Evolutionary conservation across 192 early-diverging fungal species (phyloP).

Genomic region (Coemansia sp.): DNA sequence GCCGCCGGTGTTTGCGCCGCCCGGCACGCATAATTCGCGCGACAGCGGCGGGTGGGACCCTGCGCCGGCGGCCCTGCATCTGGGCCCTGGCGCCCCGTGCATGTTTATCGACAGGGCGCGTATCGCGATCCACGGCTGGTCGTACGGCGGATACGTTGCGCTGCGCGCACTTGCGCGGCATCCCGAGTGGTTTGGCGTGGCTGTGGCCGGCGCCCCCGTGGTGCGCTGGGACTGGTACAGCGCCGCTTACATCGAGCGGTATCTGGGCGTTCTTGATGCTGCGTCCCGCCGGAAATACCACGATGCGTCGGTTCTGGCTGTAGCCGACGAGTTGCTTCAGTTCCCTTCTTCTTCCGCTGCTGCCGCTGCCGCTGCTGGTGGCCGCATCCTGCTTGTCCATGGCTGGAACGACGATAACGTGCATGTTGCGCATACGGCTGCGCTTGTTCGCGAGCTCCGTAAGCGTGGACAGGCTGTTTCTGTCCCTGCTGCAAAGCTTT

Average conservation of each 20-base stretch:
- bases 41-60: slow-evolving; percentile 1
- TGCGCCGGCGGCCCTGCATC: not conserved
- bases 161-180: slow-evolving; percentile 64
- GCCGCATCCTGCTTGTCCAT: slow-evolving; percentile 68
- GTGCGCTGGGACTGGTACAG: slow-evolving; percentile 75
- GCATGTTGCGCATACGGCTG: slow-evolving; percentile 64
- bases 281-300: not conserved
- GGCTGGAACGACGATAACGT: slow-evolving; percentile 80
- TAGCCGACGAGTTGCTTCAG: not conserved
- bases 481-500: slow-evolving; percentile 65
- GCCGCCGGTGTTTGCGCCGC: slow-evolving; percentile 18
- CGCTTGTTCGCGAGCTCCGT: slow-evolving; percentile 34
- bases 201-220: slow-evolving; percentile 70
- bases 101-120: slow-evolving; percentile 59
- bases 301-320: not conserved
- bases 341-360: too few species aligned
- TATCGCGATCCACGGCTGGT: slow-evolving; percentile 73
- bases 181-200: slow-evolving; percentile 62
- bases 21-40: not conserved
- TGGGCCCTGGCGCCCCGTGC: too few species aligned
- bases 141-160: slow-evolving; percentile 73
- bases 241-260: slow-evolving; percentile 73
- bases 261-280: slow-evolving; percentile 58
- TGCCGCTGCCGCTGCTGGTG: not conserved
- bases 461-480: slow-evolving; percentile 11